Percentiles rank a stretch among this genome's conserved stretches.
Conservation (phyloP, 1,284 basidiomycete genomes). For the Trichosporon coremiiforme region DNA sequence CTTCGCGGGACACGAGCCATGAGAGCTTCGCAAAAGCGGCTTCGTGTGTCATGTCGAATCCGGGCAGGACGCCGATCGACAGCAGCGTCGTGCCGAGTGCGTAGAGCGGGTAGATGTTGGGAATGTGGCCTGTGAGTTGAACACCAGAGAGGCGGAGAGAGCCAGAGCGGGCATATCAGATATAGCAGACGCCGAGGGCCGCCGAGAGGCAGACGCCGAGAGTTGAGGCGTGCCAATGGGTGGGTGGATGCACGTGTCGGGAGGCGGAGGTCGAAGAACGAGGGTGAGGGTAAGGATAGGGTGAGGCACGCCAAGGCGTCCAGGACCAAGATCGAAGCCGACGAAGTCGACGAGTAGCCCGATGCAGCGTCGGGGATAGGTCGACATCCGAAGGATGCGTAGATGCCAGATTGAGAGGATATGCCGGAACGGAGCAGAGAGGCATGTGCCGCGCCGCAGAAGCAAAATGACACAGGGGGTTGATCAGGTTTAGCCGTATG, state of each 20-base stretch:
- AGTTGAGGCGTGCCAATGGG: not conserved
- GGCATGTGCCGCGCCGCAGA: too few species aligned
- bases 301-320: not conserved
- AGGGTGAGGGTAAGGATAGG: too few species aligned
- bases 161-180: not conserved
- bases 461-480: not conserved
- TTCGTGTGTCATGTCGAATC: slow-evolving; percentile 54
- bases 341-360: not conserved
- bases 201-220: too few species aligned
- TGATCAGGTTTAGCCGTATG: not conserved
- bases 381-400: not conserved
- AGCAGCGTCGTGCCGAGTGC: slow-evolving; percentile 50
- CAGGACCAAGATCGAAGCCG: not conserved
- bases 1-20: slow-evolving; percentile 49
- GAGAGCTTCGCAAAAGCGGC: slow-evolving; percentile 54
- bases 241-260: not conserved
- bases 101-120: slow-evolving; percentile 54
- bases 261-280: not conserved
- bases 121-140: slow-evolving; percentile 40
- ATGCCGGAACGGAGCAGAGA: not conserved
- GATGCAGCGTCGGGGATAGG: not conserved
- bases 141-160: too few species aligned
- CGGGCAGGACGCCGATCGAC: slow-evolving; percentile 48
- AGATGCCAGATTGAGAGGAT: too few species aligned
- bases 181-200: not conserved